phyloP scores from a whole-genome alignment of 257 asterid genomes.

The Solanum ossicruentum region DNA sequence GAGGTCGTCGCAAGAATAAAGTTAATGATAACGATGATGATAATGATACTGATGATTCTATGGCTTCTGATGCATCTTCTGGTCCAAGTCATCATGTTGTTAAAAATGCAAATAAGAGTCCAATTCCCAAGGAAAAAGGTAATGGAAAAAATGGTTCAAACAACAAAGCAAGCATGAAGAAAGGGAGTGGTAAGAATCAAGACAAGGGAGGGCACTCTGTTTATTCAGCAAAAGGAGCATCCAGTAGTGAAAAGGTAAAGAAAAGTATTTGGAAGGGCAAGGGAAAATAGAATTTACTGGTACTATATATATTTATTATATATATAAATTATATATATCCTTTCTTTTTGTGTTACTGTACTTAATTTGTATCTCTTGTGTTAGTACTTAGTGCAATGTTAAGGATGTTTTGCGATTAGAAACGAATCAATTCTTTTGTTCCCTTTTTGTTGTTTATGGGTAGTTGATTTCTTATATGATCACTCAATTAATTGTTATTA shows the following conservation, averaged over 20 bases:
- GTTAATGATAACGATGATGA: background rate
- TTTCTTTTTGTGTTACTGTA: background rate
- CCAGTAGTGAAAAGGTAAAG: constrained; percentile 13
- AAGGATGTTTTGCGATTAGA: background rate
- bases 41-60: constrained; percentile 24
- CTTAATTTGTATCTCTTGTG: background rate
- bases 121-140: background rate
- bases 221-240: background rate
- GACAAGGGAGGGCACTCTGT: background rate
- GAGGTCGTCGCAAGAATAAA: background rate
- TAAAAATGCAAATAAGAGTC: background rate
- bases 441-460: background rate
- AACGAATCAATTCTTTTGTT: background rate
- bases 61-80: constrained; percentile 38
- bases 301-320: background rate
- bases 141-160: background rate
- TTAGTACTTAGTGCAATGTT: background rate
- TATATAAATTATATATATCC: background rate
- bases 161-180: constrained; percentile 4
- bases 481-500: background rate
- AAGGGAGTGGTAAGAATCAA: background rate
- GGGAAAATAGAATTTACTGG: background rate
- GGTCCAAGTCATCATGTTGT: constrained; percentile 13
- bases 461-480: background rate
- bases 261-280: constrained; percentile 9